A percentile compares a stretch with the other conserved stretches of the same genome.
These are phyloP conservation scores for Eremochloa ophiuroides DNA, from an alignment of 176 grass and related monocot genomes.

Conservation along the genomic window DNA sequence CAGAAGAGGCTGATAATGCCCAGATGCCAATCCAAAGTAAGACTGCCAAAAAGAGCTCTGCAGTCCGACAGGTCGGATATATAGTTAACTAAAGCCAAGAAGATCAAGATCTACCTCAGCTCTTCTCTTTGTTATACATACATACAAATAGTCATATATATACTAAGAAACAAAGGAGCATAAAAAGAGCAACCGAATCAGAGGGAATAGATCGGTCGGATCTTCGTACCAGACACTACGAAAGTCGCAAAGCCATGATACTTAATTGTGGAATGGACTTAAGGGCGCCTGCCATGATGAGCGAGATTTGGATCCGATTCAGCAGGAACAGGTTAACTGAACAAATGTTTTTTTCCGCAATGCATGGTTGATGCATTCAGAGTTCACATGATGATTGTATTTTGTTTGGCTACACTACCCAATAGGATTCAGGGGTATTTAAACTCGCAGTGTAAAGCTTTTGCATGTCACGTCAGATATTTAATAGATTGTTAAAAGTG, in stretches of 20 bases:
- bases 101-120: conserved; percentile 27
- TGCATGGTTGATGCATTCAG: no score
- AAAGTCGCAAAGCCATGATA: not conserved
- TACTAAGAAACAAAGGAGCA: conserved; percentile 14
- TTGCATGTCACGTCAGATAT: no score
- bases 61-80: conserved; percentile 5
- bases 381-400: no score
- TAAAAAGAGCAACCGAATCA: conserved; percentile 10
- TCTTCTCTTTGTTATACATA: not conserved
- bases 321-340: no score
- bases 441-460: no score
- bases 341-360: no score
- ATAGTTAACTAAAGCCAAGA: conserved; percentile 5
- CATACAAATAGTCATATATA: not conserved
- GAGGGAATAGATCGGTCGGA: not conserved
- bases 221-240: not conserved
- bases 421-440: no score
- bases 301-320: no score
- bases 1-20: not conserved
- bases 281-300: no score
- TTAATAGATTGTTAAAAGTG: no score
- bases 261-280: not conserved
- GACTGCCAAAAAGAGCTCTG: not conserved
- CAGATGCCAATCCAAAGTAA: conserved; percentile 21
- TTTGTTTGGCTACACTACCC: no score